phyloP scores from a whole-genome alignment of 805 yeast species.

The Candida palmyrensis region DNA sequence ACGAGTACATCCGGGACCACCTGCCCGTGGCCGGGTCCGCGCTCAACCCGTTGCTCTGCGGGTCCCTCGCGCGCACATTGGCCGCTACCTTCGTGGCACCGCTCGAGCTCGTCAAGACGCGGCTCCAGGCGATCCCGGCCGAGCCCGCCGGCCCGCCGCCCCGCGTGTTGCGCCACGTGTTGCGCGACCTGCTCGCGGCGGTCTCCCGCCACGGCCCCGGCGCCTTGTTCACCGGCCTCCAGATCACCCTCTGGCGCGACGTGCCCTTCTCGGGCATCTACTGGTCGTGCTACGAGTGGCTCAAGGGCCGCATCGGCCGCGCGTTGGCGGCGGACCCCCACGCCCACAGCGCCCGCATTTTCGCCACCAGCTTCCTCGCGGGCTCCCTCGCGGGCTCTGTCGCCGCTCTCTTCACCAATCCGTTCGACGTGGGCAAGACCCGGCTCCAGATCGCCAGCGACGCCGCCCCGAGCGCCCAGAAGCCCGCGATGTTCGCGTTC shows the following conservation, averaged over 20 bases:
- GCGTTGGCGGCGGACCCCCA: constrained; percentile 17
- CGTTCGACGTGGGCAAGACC: constrained; percentile 97
- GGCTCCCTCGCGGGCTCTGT: constrained; percentile 82
- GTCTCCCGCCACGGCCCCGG: constrained; percentile 51
- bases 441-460: constrained; percentile 64
- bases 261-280: constrained; percentile 95
- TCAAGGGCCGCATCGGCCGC: constrained; percentile 21
- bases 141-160: constrained; percentile 14
- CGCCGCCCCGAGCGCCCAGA: constrained; percentile 10
- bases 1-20: constrained; percentile 78
- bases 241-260: constrained; percentile 91
- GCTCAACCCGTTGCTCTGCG: constrained; percentile 78
- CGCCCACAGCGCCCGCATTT: constrained; percentile 38
- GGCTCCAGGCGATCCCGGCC: constrained; percentile 83
- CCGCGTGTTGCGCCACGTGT: constrained; percentile 38
- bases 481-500: constrained; percentile 62
- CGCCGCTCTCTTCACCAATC: constrained; percentile 87
- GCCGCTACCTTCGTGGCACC: constrained; percentile 89
- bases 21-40: constrained; percentile 44
- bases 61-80: constrained; percentile 73
- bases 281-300: constrained; percentile 79
- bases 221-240: constrained; percentile 77
- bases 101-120: constrained; percentile 77
- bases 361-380: constrained; percentile 62
- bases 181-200: constrained; percentile 50